Base-by-base conservation (phyloP, 805 yeast species). In the Suhomyces xylopsoci region DNA sequence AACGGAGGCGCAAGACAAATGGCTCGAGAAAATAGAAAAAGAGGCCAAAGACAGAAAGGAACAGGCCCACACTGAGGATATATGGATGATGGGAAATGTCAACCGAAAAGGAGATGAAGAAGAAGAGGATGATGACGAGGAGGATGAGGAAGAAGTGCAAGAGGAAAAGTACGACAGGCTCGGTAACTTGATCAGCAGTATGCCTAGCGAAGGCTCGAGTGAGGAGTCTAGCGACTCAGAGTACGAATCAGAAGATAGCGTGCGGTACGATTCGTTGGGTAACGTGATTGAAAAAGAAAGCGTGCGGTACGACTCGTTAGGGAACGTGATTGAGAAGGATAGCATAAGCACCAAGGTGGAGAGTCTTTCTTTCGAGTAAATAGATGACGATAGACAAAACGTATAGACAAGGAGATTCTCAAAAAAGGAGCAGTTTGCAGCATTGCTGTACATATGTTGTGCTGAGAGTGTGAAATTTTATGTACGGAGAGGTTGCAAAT, bases 11-110 rank as follows among this genome's bases (percentile, higher is more conserved):
- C 93, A 94, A 69, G 82, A 83, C 10, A 81, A 71, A 26, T 93
- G 94, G 87, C 67, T 94, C 60, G 83, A 75, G 20, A 77, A 76
- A 61, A 71, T 89, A 14, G 94, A 90, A 54, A 69, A 73, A 51
- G 96, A 89, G 60, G 81, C 79, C 17, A 76, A 77, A 56, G 84
- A 83, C 48, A 74, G 93, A 54, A 84, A 84, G 62, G 78, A 74
- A 50, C 76, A 74, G 50, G 76, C 78, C 3, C 73, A 72, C 20
- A 78, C 69, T 8, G 83, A 73, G 15, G 96, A 88, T 67, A 67
- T 87, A 5, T 89, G 96, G 96, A 73, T 80, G 68, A 79, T 83
- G 73, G 96, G 96, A 0, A 88, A 88, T 60, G 85, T 87, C 3
- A 90, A 90, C 58, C 81, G 86, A 55, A 51, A 48, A 57, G 52